Evolutionary conservation across 2,329 filamentous ascomycete species (phyloP).

Genomic region (Cryoendolithus antarcticus): DNA sequence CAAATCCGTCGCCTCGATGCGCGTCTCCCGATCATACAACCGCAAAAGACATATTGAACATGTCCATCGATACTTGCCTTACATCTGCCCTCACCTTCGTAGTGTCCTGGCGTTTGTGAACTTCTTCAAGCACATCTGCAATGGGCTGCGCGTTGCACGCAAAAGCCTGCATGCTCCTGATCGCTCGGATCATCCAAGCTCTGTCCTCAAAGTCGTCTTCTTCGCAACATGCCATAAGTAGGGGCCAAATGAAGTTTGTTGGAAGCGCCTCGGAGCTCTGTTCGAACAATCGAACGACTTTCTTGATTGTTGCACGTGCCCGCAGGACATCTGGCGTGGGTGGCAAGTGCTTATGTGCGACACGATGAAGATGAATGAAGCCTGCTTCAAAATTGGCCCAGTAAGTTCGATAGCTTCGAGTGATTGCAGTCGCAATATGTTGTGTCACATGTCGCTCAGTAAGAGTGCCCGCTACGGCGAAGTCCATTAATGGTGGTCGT

Average conservation of each 20-base stretch:
- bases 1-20: background rate
- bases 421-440: constrained; percentile 39
- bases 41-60: constrained; percentile 42
- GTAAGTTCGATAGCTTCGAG: constrained; percentile 43
- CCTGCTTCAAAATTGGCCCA: constrained; percentile 45
- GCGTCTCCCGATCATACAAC: constrained; percentile 29
- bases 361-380: constrained; percentile 44
- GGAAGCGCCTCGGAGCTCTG: constrained; percentile 36
- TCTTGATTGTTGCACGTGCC: constrained; percentile 39
- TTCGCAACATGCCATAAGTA: constrained; percentile 45
- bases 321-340: constrained; percentile 38
- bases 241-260: constrained; percentile 46
- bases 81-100: constrained; percentile 27
- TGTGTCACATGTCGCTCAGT: constrained; percentile 37
- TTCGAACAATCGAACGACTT: constrained; percentile 34
- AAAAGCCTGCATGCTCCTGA: constrained; percentile 28
- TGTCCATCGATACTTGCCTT: constrained; percentile 27
- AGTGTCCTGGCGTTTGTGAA: constrained; percentile 26
- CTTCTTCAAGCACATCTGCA: constrained; percentile 28
- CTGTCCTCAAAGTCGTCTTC: constrained; percentile 39
- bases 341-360: constrained; percentile 43
- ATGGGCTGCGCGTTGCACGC: constrained; percentile 29
- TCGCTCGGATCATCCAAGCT: constrained; percentile 39
- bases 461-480: constrained; percentile 41
- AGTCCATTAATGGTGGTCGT: constrained; percentile 43